phyloP scores from a whole-genome alignment of 1,139 yeast species.

The Pichia sp. region DNA sequence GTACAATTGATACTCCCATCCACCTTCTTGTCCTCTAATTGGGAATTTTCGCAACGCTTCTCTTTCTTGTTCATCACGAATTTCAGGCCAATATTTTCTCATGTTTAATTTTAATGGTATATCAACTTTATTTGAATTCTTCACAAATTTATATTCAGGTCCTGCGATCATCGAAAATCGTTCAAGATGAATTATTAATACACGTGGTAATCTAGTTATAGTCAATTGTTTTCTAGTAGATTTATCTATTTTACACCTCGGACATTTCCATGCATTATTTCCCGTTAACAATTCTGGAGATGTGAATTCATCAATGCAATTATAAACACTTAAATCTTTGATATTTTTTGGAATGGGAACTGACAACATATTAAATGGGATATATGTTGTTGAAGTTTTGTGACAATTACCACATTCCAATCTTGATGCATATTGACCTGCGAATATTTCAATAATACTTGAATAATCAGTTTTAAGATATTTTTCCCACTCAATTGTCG shows the following conservation, averaged over 20 bases:
- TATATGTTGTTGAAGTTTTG: constrained; percentile 78
- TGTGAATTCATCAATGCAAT: constrained; percentile 61
- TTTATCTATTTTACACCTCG: constrained; percentile 47
- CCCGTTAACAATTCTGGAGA: constrained; percentile 63
- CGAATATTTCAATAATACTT: constrained; percentile 62
- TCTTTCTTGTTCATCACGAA: constrained; percentile 39
- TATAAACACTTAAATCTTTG: constrained; percentile 38
- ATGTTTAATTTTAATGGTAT: constrained; percentile 44
- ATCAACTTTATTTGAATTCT: constrained; percentile 7
- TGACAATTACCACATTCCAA: constrained; percentile 72
- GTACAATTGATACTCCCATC: constrained; percentile 53
- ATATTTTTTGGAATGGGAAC: constrained; percentile 54
- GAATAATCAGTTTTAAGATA: constrained; percentile 82
- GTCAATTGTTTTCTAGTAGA: constrained; percentile 48
- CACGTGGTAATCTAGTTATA: constrained; percentile 59
- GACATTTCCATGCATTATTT: constrained; percentile 77
- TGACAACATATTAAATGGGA: constrained; percentile 63
- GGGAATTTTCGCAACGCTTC: constrained; percentile 50
- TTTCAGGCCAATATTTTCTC: constrained; percentile 73
- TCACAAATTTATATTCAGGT: constrained; percentile 13
- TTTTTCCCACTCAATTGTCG: constrained; percentile 93
- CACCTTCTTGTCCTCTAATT: constrained; percentile 59
- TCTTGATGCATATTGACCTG: constrained; percentile 63
- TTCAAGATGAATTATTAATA: constrained; percentile 64
- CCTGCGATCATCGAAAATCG: constrained; percentile 41